phyloP scores from a whole-genome alignment of 768 basidiomycete genomes.

The Melanogaster broomeanus region DNA sequence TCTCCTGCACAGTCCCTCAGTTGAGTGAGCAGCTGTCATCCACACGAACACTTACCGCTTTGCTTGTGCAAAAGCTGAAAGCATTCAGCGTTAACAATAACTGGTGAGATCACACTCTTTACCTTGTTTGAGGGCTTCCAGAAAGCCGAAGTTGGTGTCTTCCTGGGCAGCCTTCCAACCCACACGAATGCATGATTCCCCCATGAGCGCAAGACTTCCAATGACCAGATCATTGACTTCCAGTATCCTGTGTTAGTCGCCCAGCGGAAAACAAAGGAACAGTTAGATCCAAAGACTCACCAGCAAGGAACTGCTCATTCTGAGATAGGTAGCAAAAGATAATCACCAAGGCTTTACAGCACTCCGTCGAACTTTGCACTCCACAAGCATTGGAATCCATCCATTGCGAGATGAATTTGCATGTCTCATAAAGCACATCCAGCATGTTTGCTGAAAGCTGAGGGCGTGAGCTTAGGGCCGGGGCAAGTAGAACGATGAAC shows the following conservation, averaged over 20 bases:
- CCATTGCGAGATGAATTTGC: conserved; percentile 22
- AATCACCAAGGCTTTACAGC: conserved; percentile 28
- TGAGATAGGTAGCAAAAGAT: conserved; percentile 26
- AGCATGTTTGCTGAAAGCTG: conserved; percentile 18
- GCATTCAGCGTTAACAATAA: conserved; percentile 2
- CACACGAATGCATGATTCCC: conserved; percentile 10
- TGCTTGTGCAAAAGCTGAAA: conserved; percentile 13
- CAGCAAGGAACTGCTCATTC: conserved; percentile 15
- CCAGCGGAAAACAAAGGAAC: not conserved
- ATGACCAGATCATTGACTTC: conserved; percentile 22
- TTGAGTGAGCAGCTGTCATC: not conserved
- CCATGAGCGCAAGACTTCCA: conserved; percentile 17
- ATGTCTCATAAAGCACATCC: conserved; percentile 20
- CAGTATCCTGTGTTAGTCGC: not conserved
- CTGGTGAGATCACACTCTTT: not conserved
- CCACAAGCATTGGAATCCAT: conserved; percentile 23
- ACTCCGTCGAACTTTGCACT: conserved; percentile 29
- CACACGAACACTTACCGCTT: conserved; percentile 14
- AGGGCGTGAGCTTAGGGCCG: conserved; percentile 10
- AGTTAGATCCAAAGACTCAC: conserved; percentile 13
- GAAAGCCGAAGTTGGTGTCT: conserved; percentile 11
- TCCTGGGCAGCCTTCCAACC: conserved; percentile 21
- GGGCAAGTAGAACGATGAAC: conserved; percentile 20
- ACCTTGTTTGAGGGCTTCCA: conserved; percentile 21
- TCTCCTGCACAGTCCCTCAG: conserved; percentile 11